A percentile compares a stretch with the other conserved stretches of the same genome.
Conservation (phyloP, 768 basidiomycete genomes). For the Amanita rubescens region DNA sequence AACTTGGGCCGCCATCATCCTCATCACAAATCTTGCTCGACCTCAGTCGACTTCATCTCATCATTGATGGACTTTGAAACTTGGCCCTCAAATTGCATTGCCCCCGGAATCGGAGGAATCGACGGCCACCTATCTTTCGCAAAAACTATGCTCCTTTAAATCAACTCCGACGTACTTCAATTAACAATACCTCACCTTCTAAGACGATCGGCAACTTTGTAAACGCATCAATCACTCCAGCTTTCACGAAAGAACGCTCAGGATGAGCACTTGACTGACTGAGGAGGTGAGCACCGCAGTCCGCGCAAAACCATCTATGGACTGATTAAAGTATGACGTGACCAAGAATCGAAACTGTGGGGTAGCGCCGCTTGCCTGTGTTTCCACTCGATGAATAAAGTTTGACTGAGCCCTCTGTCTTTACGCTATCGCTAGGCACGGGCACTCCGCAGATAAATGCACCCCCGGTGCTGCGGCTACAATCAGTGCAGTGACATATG, state of each 20-base stretch:
- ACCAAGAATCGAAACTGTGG: neutral
- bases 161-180: neutral
- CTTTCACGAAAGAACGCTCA: neutral
- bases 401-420: neutral
- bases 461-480: neutral
- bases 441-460: neutral
- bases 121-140: conserved; percentile 6
- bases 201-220: neutral
- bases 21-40: too few species aligned
- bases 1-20: too few species aligned
- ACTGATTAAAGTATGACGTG: neutral
- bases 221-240: conserved; percentile 5
- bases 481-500: conserved; percentile 5
- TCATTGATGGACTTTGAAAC: too few species aligned
- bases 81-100: neutral
- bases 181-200: neutral
- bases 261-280: neutral
- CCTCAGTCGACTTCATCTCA: neutral
- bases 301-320: conserved; percentile 2
- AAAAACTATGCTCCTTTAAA: neutral
- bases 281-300: conserved; percentile 2
- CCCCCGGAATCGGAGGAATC: neutral
- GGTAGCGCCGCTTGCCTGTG: neutral
- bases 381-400: neutral
- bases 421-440: neutral